Evolutionary conservation across 805 yeast species (phyloP).

Genomic region (Scheffersomyces amazonensis): DNA sequence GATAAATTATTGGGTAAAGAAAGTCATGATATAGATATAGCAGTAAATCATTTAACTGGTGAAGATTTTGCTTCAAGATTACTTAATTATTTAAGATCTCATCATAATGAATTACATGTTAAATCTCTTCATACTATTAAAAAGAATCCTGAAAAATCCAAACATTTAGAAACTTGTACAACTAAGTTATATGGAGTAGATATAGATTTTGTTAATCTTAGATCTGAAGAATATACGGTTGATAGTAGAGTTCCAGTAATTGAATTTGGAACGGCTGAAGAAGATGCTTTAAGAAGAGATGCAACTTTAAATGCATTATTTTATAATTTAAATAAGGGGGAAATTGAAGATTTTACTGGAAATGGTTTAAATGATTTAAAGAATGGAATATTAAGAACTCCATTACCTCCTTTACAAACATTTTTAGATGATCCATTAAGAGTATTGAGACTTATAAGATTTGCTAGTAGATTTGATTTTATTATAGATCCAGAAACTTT

Average conservation of each 20-base stretch:
- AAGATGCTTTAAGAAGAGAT: conserved; percentile 91
- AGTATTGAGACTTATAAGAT: conserved; percentile 79
- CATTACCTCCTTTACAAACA: conserved; percentile 79
- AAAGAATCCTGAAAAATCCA: conserved; percentile 91
- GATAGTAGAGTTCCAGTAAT: conserved; percentile 85
- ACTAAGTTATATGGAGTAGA: conserved; percentile 81
- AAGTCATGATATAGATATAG: conserved; percentile 89
- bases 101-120: conserved; percentile 25
- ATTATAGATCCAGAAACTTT: conserved; percentile 55
- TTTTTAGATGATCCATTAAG: conserved; percentile 93
- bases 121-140: conserved; percentile 73
- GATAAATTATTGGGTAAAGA: conserved; percentile 82
- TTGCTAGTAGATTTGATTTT: conserved; percentile 78
- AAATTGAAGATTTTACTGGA: conserved; percentile 83
- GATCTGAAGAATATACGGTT: conserved; percentile 82
- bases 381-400: conserved; percentile 77
- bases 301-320: conserved; percentile 93
- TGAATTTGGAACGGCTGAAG: conserved; percentile 82
- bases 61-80: conserved; percentile 76
- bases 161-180: conserved; percentile 95
- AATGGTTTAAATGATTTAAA: conserved; percentile 71
- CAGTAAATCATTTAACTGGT: conserved; percentile 81
- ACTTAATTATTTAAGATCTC: conserved; percentile 40
- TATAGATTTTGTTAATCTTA: conserved; percentile 87
- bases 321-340: conserved; percentile 66